Base-by-base conservation (phyloP, 371 early-diverging fungal genomes). In the Entomophthora muscae region DNA sequence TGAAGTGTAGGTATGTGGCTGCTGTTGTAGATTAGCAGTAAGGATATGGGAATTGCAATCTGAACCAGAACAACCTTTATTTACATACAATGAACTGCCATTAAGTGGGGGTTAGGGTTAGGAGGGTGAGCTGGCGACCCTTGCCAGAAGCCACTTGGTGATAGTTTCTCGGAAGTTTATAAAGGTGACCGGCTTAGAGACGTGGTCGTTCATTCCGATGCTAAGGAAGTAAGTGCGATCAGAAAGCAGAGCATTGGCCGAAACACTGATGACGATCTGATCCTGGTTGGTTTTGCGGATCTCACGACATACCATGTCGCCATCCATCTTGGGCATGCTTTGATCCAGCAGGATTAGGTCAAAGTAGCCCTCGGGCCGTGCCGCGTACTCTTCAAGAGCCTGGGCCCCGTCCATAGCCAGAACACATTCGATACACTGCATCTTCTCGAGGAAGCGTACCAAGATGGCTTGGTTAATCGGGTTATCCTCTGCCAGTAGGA, bases 401-500 rank as follows among this genome's bases (percentile, higher is more conserved):
- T 59, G 30, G 10, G 53, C 52, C 21, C 65, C 65, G 32, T 65
- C 61, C 27, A 32, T 60, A 52, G 54, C 61, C 7, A 65, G 12
- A 21, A 31, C 33, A 23, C 3, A 32, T 28, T 65, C 61, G 21
- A 59, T 53, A 28, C 61, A 60, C 10, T 23, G 26, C 53, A 65
- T 60, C 53, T 59, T 57, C 22, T 42, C 58, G 32, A 65, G 27
- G 24, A 65, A 65, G 13, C 54, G 22, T 27, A 53, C 26, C 3
- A 65, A 23, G 31, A 65, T 60, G 22, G 52, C 27, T 32, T 65
- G 57, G 26, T 65, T 65, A 13, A 65, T 53, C 5, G 57, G 59
- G 27, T 65, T 65, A 29, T 65, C 65, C 54, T 65, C 65, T 3
- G 65, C 65, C 3, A 65, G 13, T 24, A 65, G 54, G 1, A 65